Conservation (phyloP, 202 grass and related monocot species). For the Eragrostis tef region DNA sequence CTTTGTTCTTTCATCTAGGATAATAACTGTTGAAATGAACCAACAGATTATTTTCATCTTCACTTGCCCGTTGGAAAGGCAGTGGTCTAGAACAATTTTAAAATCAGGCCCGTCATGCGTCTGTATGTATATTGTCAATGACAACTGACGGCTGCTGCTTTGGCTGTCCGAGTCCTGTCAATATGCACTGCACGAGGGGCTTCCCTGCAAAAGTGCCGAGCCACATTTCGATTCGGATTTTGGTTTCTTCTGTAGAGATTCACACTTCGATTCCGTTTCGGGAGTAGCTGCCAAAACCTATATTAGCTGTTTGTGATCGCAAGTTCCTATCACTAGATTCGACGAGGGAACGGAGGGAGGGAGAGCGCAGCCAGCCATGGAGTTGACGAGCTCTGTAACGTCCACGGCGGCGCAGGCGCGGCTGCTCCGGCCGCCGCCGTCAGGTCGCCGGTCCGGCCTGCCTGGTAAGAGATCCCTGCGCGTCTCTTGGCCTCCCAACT, state of each 20-base stretch:
- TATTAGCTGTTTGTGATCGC: too few relatives aligned
- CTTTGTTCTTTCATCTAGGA: neutral
- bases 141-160: neutral
- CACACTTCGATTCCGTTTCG: neutral
- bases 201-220: neutral
- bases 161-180: neutral
- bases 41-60: neutral
- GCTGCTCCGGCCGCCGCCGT: constrained; percentile 43
- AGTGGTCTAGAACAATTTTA: neutral
- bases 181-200: neutral
- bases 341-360: neutral
- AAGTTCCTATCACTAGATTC: neutral
- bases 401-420: constrained; percentile 30
- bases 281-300: neutral
- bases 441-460: neutral
- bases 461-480: constrained; percentile 32
- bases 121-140: neutral
- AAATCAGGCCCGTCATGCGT: neutral
- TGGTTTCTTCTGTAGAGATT: neutral
- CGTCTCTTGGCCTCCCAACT: neutral
- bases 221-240: neutral
- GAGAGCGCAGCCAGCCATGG: constrained; percentile 19
- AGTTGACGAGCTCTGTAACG: constrained; percentile 23
- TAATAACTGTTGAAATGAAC: neutral
- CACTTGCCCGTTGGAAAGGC: neutral